Evolutionary conservation across 345 rosid genomes (phyloP).

Genomic region (Citrus glauca): DNA sequence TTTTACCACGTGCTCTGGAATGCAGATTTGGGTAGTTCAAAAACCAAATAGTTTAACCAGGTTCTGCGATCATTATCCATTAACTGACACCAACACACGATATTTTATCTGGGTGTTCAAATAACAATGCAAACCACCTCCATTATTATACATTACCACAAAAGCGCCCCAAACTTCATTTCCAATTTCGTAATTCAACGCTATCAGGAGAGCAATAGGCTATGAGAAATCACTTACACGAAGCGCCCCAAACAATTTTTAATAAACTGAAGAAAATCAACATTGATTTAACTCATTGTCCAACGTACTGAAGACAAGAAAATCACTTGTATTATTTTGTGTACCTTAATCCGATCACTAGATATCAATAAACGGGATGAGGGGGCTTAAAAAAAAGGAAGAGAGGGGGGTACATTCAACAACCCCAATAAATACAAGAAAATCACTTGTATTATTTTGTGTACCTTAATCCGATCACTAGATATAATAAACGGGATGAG

Average conservation of each 20-base stretch:
- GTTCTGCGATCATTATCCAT: background rate
- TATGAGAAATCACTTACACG: background rate
- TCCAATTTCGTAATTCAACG: background rate
- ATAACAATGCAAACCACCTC: background rate
- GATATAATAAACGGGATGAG: too few relatives aligned
- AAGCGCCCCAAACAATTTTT: too few relatives aligned
- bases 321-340: background rate
- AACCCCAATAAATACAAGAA: background rate
- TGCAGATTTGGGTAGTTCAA: background rate
- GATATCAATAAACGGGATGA: background rate
- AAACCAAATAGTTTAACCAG: background rate
- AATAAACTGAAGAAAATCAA: background rate
- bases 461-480: background rate
- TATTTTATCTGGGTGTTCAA: background rate
- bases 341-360: background rate
- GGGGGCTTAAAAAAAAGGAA: accelerated
- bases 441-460: background rate
- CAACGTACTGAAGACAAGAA: background rate
- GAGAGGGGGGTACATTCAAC: background rate
- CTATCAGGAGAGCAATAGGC: background rate
- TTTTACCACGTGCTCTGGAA: background rate
- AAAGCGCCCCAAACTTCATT: too few relatives aligned
- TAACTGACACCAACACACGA: background rate
- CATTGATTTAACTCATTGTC: background rate
- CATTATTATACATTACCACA: background rate